phyloP scores from a whole-genome alignment of 331 rosid genomes.

The Pyrus hybrid region DNA sequence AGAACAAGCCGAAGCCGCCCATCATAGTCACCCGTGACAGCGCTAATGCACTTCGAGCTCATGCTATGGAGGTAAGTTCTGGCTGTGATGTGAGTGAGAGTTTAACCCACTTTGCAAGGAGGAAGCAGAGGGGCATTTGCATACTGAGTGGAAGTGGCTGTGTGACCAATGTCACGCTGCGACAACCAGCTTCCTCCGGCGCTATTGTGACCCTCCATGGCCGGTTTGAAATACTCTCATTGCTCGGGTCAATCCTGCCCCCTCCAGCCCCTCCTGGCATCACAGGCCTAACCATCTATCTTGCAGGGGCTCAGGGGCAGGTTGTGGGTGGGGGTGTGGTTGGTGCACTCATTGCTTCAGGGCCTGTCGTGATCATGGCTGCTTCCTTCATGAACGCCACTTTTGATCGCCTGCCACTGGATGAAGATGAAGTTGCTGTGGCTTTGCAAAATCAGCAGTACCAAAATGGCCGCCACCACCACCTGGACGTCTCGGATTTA shows the following conservation, averaged over 20 bases:
- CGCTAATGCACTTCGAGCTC: conserved; percentile 62
- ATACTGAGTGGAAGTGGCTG: conserved; percentile 71
- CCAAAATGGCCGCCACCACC: conserved; percentile 50
- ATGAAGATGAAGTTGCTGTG: conserved; percentile 54
- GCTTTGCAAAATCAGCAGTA: conserved; percentile 56
- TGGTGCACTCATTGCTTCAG: conserved; percentile 70
- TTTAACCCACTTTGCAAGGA: conserved; percentile 59
- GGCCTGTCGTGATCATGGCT: conserved; percentile 74
- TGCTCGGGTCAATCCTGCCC: conserved; percentile 68
- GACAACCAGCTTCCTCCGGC: conserved; percentile 65
- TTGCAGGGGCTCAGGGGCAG: conserved; percentile 78
- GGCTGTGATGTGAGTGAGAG: conserved; percentile 73
- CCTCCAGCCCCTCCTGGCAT: conserved; percentile 82
- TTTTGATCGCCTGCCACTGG: conserved; percentile 64
- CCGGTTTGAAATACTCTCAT: conserved; percentile 60
- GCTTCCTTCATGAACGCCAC: conserved; percentile 78
- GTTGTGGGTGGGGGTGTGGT: conserved; percentile 66
- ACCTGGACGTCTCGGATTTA: conserved; percentile 50
- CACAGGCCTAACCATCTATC: conserved; percentile 57
- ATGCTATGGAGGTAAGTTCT: conserved; percentile 72
- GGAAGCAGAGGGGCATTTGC: conserved; percentile 65
- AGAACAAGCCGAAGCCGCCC: conserved; percentile 68
- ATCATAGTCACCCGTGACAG: conserved; percentile 64
- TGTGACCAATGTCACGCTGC: conserved; percentile 64
- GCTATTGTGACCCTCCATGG: conserved; percentile 75